Evolutionary conservation across 257 asterid species (phyloP).

Genomic region (Craterostigma plantagineum): DNA sequence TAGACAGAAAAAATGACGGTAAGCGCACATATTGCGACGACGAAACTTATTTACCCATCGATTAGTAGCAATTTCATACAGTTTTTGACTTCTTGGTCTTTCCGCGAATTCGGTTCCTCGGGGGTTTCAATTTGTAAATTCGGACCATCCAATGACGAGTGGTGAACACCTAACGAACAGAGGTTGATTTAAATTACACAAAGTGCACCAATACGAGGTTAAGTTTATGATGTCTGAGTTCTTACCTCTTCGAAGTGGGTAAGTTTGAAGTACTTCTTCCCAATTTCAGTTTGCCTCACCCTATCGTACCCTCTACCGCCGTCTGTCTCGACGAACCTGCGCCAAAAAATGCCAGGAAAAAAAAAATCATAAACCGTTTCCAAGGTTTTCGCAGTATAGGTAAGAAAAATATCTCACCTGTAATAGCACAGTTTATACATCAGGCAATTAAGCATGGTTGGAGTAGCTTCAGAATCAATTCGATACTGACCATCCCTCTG

Average conservation of each 20-base stretch:
- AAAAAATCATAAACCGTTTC: not conserved
- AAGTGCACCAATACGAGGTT: not conserved
- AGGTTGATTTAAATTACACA: not conserved
- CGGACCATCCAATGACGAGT: conserved; percentile 99
- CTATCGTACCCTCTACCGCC: conserved; percentile 73
- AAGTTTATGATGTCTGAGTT: not conserved
- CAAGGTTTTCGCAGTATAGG: not conserved
- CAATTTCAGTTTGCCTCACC: conserved; percentile 95
- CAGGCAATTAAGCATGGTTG: conserved; percentile 90
- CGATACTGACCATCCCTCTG: conserved; percentile 99
- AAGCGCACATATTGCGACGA: too few species aligned
- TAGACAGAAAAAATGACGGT: too few species aligned
- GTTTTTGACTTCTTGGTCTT: conserved; percentile 80
- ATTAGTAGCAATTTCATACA: conserved; percentile 15
- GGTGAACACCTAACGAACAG: conserved; percentile 51
- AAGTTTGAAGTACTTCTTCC: conserved; percentile 85
- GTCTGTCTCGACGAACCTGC: conserved; percentile 89
- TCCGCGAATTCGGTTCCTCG: conserved; percentile 75
- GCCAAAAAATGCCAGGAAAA: conserved; percentile 13
- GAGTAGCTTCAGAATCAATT: conserved; percentile 89
- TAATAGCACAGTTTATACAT: conserved; percentile 96
- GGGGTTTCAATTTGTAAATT: conserved; percentile 72
- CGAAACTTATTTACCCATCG: too few species aligned
- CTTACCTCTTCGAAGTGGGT: conserved; percentile 90
- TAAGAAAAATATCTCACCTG: conserved; percentile 27